A percentile compares a stretch with the other conserved stretches of the same genome.
phyloP scores from a whole-genome alignment of 257 asterid species.

The Nicotiana undulata region DNA sequence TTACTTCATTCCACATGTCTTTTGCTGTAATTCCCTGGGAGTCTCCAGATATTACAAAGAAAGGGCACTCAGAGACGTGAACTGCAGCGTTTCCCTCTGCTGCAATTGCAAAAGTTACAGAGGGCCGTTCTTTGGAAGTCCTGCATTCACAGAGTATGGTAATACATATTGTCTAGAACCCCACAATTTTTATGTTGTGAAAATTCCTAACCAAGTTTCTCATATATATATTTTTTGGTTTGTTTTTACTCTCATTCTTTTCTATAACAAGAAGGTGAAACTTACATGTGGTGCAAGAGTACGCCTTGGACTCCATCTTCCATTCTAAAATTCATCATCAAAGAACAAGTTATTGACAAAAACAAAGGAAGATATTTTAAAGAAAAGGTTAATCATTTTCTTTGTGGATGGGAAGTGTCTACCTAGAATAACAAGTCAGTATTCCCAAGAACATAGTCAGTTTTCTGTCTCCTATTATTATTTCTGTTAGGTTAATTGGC shows the following conservation, averaged over 20 bases:
- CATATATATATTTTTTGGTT: not conserved
- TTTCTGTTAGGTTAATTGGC: not conserved
- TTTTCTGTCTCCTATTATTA: not conserved
- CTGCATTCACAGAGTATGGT: slow-evolving; percentile 33
- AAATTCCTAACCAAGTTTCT: too few species aligned
- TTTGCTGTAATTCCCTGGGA: slow-evolving; percentile 67
- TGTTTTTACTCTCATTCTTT: not conserved
- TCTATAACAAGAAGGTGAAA: slow-evolving; percentile 1
- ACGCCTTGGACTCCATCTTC: slow-evolving; percentile 70
- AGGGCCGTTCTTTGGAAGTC: slow-evolving; percentile 66
- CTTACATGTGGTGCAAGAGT: slow-evolving; percentile 90
- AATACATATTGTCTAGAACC: not conserved
- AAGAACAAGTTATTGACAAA: slow-evolving; percentile 7
- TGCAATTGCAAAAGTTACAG: slow-evolving; percentile 81
- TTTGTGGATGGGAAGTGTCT: not conserved
- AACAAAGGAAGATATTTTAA: not conserved
- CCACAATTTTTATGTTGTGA: too few species aligned
- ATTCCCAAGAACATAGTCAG: not conserved
- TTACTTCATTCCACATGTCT: slow-evolving; percentile 92
- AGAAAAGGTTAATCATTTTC: not conserved
- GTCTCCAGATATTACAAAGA: slow-evolving; percentile 74
- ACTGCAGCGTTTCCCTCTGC: slow-evolving; percentile 69
- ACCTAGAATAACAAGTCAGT: not conserved
- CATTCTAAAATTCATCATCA: slow-evolving; percentile 30
- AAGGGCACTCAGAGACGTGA: slow-evolving; percentile 82